A percentile compares a stretch with the other conserved stretches of the same genome.
These are phyloP conservation scores for Kwoniella mangroviensis DNA, from an alignment of 768 basidiomycete genomes.

Conservation along the genomic window DNA sequence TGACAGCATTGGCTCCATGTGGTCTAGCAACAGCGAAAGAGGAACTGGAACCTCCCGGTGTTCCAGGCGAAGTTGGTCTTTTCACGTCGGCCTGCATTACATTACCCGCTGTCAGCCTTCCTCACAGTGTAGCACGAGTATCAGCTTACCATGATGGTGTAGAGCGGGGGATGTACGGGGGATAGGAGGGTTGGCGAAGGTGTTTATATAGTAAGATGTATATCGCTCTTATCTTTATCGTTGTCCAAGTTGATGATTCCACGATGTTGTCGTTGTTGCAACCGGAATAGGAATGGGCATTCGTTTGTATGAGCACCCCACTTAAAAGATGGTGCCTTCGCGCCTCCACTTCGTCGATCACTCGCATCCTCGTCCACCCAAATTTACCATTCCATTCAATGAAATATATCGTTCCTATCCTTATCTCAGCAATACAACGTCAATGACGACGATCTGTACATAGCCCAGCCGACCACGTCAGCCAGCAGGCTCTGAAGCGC, in stretches of 20 bases:
- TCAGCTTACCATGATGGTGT: conserved; percentile 12
- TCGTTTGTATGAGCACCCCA: background rate
- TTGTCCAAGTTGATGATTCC: conserved; percentile 15
- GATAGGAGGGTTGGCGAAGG: background rate
- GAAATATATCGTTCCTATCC: too few relatives aligned
- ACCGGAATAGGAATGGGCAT: conserved; percentile 11
- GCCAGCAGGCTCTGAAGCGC: too few relatives aligned
- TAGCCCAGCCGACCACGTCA: background rate
- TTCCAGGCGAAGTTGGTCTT: conserved; percentile 53
- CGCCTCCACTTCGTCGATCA: conserved; percentile 22
- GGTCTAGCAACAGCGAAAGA: conserved; percentile 52
- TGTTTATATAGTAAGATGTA: background rate
- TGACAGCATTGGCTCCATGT: conserved; percentile 57
- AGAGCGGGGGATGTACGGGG: too few relatives aligned
- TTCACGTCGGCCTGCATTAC: conserved; percentile 46
- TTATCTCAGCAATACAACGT: background rate
- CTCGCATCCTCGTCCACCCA: background rate
- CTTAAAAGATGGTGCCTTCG: background rate
- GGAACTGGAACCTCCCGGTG: conserved; percentile 39
- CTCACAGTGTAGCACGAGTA: background rate
- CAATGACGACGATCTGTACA: background rate
- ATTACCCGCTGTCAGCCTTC: background rate
- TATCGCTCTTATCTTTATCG: background rate
- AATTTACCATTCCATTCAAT: background rate
- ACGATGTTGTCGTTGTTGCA: conserved; percentile 4